Base-by-base conservation (phyloP, 139 green algal genomes). In the Axilococcus clingmanii region DNA sequence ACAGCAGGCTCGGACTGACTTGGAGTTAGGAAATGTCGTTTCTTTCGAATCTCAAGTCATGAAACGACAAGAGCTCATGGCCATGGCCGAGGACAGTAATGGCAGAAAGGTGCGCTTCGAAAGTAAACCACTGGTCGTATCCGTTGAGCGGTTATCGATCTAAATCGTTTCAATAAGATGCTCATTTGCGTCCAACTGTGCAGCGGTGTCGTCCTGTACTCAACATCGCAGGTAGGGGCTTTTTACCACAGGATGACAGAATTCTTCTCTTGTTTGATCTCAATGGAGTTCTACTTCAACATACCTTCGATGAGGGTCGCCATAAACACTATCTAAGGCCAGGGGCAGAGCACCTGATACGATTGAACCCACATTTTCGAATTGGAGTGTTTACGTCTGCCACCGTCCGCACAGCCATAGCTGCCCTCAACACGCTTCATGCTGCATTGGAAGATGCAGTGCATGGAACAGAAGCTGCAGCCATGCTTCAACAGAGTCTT, bases 191-290 rank as follows among this genome's bases (percentile, higher is more conserved):
- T n/a, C n/a, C n/a, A n/a, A n/a, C n/a, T n/a, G n/a, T n/a, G n/a
- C n/a, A n/a, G n/a, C n/a, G n/a, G n/a, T n/a, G n/a, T n/a, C n/a
- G n/a, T n/a, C n/a, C n/a, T n/a, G n/a, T n/a, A n/a, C n/a, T n/a
- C n/a, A n/a, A n/a, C n/a, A n/a, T n/a, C n/a, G n/a, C n/a, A n/a
- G n/a, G n/a, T 30, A 45, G 31, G 4, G 22, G 44, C 48, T 65
- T 59, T 40, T 23, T 49, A 17, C 41, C 41, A 23, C 29, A 40
- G 6, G 57, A 56, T 25, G 35, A 30, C 22, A 47, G 49, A 1
- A 34, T 36, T 17, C 33, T 72, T 32, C 43, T 74, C 19, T 52
- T 74, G 15, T 74, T 74, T 57, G 65, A 74, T 58, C 44, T 74
- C 35, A 74, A 74, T 25, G 65, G 65, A 3, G 65, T 74, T 52